phyloP scores from a whole-genome alignment of 306 rosid species.

The Dryas alaskensis region DNA sequence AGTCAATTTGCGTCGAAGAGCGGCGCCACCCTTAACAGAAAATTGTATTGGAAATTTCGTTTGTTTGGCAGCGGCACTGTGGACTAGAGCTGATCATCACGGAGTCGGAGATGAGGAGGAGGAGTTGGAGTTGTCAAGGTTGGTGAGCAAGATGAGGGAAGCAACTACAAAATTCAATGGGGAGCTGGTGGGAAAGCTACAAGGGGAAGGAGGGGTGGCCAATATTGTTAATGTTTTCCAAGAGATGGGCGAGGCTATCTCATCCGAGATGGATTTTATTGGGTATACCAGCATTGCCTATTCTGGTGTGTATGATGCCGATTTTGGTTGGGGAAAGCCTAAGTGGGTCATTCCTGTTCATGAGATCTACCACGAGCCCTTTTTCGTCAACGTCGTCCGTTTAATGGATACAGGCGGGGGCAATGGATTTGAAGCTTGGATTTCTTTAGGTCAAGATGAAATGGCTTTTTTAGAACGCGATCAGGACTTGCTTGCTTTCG shows the following conservation, averaged over 20 bases:
- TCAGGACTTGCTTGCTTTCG: slow-evolving; percentile 20
- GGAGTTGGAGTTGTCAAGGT: not conserved
- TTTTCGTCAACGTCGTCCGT: not conserved
- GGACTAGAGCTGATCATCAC: not conserved
- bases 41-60: slow-evolving; percentile 10
- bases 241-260: not conserved
- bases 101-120: not conserved
- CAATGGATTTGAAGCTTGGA: slow-evolving; percentile 22
- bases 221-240: not conserved
- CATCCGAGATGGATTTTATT: slow-evolving; percentile 7
- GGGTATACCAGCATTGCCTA: slow-evolving; percentile 14
- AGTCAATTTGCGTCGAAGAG: slow-evolving; percentile 14
- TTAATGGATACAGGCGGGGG: slow-evolving; percentile 4
- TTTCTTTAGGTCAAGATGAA: slow-evolving; percentile 5
- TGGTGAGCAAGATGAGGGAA: slow-evolving; percentile 13
- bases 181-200: not conserved
- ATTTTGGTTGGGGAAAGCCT: slow-evolving; percentile 29
- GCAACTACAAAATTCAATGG: not conserved
- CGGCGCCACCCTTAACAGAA: not conserved
- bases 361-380: not conserved
- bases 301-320: slow-evolving; percentile 5
- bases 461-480: not conserved
- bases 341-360: not conserved
- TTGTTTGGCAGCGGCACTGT: not conserved
- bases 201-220: slow-evolving; percentile 2